phyloP scores from a whole-genome alignment of 805 yeast species.

The Metschnikowia noctiluminum region DNA sequence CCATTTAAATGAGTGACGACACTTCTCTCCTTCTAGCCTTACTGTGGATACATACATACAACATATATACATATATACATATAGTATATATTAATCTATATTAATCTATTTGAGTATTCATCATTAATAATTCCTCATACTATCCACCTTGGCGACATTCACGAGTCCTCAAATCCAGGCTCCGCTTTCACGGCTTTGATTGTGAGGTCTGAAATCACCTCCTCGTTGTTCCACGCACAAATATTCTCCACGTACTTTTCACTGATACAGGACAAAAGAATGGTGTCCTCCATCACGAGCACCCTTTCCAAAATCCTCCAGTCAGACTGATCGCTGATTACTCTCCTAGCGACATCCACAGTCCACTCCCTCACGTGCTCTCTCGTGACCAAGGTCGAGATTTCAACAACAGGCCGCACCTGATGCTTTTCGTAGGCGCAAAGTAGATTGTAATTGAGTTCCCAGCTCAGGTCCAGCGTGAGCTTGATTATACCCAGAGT shows the following conservation, averaged over 20 bases:
- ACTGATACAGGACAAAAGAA: slow-evolving; percentile 13
- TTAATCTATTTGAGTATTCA: too few relatives aligned
- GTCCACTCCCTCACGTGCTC: slow-evolving; percentile 9
- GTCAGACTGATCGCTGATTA: neutral
- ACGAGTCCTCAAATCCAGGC: too few relatives aligned
- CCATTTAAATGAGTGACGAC: too few relatives aligned
- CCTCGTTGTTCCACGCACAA: slow-evolving; percentile 12
- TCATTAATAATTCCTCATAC: too few relatives aligned
- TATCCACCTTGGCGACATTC: too few relatives aligned
- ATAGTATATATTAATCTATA: too few relatives aligned
- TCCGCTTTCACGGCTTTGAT: neutral
- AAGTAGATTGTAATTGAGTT: slow-evolving; percentile 5
- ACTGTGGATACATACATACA: too few relatives aligned
- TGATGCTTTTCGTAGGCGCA: slow-evolving; percentile 6
- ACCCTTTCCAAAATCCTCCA: slow-evolving; percentile 8
- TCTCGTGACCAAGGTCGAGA: slow-evolving; percentile 5
- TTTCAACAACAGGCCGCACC: slow-evolving; percentile 12
- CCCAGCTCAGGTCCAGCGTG: neutral
- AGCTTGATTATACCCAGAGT: neutral
- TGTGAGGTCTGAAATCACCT: neutral
- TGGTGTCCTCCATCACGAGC: slow-evolving; percentile 9
- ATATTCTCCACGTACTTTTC: slow-evolving; percentile 12
- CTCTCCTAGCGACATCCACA: slow-evolving; percentile 1
- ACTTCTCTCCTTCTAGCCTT: too few relatives aligned
- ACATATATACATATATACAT: too few relatives aligned